These are phyloP conservation scores for Aureobasidium zeae DNA, from an alignment of 2,329 filamentous ascomycete species.

Conservation along the genomic window DNA sequence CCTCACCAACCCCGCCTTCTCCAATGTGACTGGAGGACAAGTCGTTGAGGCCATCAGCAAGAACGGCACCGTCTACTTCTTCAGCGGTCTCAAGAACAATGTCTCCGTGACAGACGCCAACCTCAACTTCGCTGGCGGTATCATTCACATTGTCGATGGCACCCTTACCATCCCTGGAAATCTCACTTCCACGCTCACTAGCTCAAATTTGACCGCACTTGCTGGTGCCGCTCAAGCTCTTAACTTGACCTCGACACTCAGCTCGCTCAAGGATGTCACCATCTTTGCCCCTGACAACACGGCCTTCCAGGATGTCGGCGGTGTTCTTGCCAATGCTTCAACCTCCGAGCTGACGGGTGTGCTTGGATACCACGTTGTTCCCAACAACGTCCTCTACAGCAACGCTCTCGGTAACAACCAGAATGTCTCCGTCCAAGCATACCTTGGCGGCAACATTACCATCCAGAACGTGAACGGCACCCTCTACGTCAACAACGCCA, in stretches of 20 bases:
- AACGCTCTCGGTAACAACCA: constrained; percentile 14
- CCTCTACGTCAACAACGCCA: constrained; percentile 38
- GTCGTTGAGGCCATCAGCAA: constrained; percentile 40
- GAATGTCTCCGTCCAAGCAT: constrained; percentile 25
- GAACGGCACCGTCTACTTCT: constrained; percentile 40
- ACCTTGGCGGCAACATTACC: constrained; percentile 32
- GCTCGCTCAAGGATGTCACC: constrained; percentile 43
- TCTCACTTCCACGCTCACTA: constrained; percentile 25
- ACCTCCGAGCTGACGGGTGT: constrained; percentile 42
- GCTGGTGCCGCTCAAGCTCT: constrained; percentile 34
- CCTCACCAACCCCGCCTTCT: constrained; percentile 43
- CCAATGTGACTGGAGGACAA: constrained; percentile 53
- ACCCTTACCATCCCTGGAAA: constrained; percentile 34
- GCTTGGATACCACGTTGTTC: constrained; percentile 56
- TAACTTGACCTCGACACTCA: constrained; percentile 34
- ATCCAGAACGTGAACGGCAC: constrained; percentile 31
- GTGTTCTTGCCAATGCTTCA: constrained; percentile 40
- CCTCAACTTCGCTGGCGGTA: constrained; percentile 37
- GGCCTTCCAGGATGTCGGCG: constrained; percentile 51
- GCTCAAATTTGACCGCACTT: constrained; percentile 32
- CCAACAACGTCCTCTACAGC: constrained; percentile 47
- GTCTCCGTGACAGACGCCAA: constrained; percentile 40
- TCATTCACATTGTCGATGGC: constrained; percentile 39
- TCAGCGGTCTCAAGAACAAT: constrained; percentile 43
- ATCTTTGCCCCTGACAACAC: constrained; percentile 55